Conservation (phyloP, 768 basidiomycete species). For the Clathrus columnatus region DNA sequence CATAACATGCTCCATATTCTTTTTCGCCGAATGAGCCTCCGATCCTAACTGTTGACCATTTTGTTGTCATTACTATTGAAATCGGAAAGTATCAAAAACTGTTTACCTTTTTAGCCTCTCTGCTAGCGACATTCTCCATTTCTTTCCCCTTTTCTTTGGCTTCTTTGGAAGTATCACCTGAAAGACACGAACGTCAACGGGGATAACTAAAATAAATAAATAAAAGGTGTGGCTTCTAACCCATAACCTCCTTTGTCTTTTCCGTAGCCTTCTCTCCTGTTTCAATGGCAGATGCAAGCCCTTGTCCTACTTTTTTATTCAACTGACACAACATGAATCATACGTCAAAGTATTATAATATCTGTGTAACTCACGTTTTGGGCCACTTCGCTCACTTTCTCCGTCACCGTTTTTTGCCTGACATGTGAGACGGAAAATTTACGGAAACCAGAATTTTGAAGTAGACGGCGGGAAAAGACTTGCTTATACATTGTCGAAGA, state of each 20-base stretch:
- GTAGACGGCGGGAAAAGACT: slow-evolving; percentile 14
- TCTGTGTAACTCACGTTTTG: slow-evolving; percentile 22
- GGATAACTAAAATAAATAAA: neutral
- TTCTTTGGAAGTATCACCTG: neutral
- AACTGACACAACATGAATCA: slow-evolving; percentile 19
- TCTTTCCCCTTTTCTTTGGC: slow-evolving; percentile 7
- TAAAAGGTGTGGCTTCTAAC: slow-evolving; percentile 17
- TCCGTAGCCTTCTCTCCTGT: slow-evolving; percentile 32
- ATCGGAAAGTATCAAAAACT: neutral
- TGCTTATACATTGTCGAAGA: slow-evolving; percentile 21
- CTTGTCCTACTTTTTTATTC: slow-evolving; percentile 32
- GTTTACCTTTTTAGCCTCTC: slow-evolving; percentile 16
- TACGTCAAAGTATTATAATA: neutral
- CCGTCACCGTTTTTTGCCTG: slow-evolving; percentile 28
- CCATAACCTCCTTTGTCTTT: slow-evolving; percentile 29
- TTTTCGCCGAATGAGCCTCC: slow-evolving; percentile 15
- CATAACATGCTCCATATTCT: slow-evolving; percentile 15
- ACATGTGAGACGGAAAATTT: slow-evolving; percentile 25
- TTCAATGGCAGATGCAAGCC: slow-evolving; percentile 34
- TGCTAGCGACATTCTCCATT: slow-evolving; percentile 10
- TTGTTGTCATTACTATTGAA: too few relatives aligned
- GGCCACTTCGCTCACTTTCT: slow-evolving; percentile 31
- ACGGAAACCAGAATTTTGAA: slow-evolving; percentile 15
- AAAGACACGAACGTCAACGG: neutral
- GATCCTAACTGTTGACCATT: slow-evolving; percentile 13